Base-by-base conservation (phyloP, 345 rosid genomes). In the Moringa oleifera region DNA sequence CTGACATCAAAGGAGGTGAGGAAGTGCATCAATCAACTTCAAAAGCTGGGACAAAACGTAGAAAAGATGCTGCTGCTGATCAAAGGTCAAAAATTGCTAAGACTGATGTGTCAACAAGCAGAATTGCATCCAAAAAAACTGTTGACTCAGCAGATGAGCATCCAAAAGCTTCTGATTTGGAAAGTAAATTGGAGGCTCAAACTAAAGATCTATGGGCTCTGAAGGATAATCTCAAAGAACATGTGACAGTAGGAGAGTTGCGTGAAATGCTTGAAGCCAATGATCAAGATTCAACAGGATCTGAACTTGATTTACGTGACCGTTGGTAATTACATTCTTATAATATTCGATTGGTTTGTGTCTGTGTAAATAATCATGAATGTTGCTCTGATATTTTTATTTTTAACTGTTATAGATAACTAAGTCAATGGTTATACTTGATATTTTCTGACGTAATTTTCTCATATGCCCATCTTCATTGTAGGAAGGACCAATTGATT, bases 271-370 rank as follows among this genome's bases (percentile, higher is more conserved):
- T 94, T 68, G 87, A 80, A 58, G 67, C 64, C 62, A 90, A 90
- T 74, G 79, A 54, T 70, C 97, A 94, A 73, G 88, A 85, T 71
- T 70, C 92, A 51, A 64, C 85, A 68, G 95, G 97, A 76, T 77
- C 97, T 55, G 97, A 94, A 73, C 86, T 90, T 73, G 93, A 83
- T 76, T 74, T 94, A 73, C 86, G 95, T 6, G 99, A 90, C 62
- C 77, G 73, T 23, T 94, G 99, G 99, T 94, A 83, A 74, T 64
- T 31, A 31, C 63, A 7, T 57, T 63, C 25, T n/a, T 23, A 50
- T 22, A n/a, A 1, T 52, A 18, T 52, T 52, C 55, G 10, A 22
- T 13, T 52, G 16, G 11, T 53, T 53, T 53, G 24, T 10, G 7
- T 53, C 21, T 20, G 11, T 13, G 25, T 9, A 20, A 53, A 53